Evolutionary conservation across 192 early-diverging fungal genomes (phyloP).

Genomic region (Mortierella claussenii): DNA sequence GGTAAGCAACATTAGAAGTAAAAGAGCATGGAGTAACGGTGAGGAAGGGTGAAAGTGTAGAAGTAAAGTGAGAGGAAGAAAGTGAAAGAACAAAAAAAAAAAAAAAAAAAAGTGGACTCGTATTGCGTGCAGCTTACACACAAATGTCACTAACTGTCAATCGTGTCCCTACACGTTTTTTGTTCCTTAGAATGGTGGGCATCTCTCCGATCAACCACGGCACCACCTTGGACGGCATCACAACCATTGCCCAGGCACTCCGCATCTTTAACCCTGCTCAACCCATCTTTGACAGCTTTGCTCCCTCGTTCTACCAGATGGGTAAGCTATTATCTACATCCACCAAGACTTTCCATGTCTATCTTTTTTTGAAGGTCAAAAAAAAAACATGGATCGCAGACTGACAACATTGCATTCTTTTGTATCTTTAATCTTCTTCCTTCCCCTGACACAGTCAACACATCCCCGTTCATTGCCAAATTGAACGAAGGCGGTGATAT

Average conservation of each 20-base stretch:
- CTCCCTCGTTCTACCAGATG: constrained; percentile 31
- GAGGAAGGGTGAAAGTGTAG: too few relatives aligned
- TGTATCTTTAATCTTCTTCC: background rate
- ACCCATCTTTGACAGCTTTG: constrained; percentile 26
- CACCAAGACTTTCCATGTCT: too few relatives aligned
- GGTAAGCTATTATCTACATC: constrained; percentile 12
- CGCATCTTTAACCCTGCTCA: constrained; percentile 13
- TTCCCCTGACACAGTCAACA: background rate
- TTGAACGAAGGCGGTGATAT: constrained; percentile 37
- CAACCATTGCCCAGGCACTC: constrained; percentile 28
- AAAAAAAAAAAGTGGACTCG: background rate
- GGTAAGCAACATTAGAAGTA: background rate
- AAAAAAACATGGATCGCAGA: too few relatives aligned
- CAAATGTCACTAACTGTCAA: too few relatives aligned
- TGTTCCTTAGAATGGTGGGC: constrained; percentile 24
- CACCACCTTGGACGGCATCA: constrained; percentile 26
- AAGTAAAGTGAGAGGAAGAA: background rate
- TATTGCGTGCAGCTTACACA: background rate
- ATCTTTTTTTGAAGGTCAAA: too few relatives aligned
- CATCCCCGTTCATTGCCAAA: constrained; percentile 20
- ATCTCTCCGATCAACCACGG: constrained; percentile 40
- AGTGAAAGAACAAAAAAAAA: background rate
- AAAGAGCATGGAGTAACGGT: background rate
- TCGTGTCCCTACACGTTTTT: too few relatives aligned
- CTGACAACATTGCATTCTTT: background rate